These are phyloP conservation scores for Aspergillus arachidicola DNA, from an alignment of 2,329 filamentous ascomycete genomes.

Conservation along the genomic window DNA sequence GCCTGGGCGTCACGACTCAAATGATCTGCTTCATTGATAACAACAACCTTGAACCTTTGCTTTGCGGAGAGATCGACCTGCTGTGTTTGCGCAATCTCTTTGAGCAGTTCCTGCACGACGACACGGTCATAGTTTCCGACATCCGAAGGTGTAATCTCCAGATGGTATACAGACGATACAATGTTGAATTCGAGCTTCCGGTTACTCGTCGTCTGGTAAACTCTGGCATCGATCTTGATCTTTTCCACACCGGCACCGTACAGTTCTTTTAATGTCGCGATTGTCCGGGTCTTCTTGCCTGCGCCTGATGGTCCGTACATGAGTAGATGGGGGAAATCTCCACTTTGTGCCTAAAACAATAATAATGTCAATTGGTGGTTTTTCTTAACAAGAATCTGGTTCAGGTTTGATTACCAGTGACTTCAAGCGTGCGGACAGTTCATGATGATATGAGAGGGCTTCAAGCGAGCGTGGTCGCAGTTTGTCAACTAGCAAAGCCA, in stretches of 20 bases:
- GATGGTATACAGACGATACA: slow-evolving; percentile 93
- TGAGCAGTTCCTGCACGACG: slow-evolving; percentile 91
- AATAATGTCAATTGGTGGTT: background rate
- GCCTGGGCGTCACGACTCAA: slow-evolving; percentile 93
- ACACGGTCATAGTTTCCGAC: slow-evolving; percentile 96
- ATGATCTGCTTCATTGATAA: slow-evolving; percentile 98
- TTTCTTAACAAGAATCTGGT: background rate
- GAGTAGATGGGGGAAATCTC: slow-evolving; percentile 96
- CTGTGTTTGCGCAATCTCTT: slow-evolving; percentile 97
- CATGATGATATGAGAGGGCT: slow-evolving; percentile 79
- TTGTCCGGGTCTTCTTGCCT: slow-evolving; percentile 96
- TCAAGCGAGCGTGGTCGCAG: slow-evolving; percentile 56
- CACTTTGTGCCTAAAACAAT: slow-evolving; percentile 79
- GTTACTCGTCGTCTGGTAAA: slow-evolving; percentile 94
- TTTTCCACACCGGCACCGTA: slow-evolving; percentile 98
- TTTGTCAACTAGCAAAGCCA: slow-evolving; percentile 68
- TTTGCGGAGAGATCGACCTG: slow-evolving; percentile 92
- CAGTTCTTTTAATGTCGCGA: slow-evolving; percentile 90
- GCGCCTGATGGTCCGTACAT: slow-evolving; percentile 96
- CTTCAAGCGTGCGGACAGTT: slow-evolving; percentile 82
- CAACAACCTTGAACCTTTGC: slow-evolving; percentile 96
- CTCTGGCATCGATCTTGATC: slow-evolving; percentile 97
- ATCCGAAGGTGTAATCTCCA: slow-evolving; percentile 96
- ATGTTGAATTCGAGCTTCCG: slow-evolving; percentile 99
- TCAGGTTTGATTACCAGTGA: slow-evolving; percentile 66